Conservation (phyloP, 2,329 filamentous ascomycete species). For the Diaporthe capsici region DNA sequence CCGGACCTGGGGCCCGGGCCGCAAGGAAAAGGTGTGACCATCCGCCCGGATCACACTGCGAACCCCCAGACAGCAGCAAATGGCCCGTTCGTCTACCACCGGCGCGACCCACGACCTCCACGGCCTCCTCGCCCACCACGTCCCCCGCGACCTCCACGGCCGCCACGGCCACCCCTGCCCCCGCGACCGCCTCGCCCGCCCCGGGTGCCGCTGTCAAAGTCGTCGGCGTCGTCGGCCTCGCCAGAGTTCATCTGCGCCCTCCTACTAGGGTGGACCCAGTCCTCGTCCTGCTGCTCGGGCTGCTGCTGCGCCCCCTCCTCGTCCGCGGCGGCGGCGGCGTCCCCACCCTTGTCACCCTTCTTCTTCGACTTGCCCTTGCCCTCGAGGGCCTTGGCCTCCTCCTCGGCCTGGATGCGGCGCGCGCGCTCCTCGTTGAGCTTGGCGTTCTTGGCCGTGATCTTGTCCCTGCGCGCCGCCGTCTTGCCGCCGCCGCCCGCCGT, state of each 20-base stretch:
- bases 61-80: not conserved
- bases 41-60: slow-evolving; percentile 8
- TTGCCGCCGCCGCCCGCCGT: slow-evolving; percentile 93
- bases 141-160: not conserved
- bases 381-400: slow-evolving; percentile 52
- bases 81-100: not conserved
- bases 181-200: slow-evolving; percentile 15
- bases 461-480: slow-evolving; percentile 77
- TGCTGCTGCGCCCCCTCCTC: slow-evolving; percentile 46
- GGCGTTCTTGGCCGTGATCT: slow-evolving; percentile 88
- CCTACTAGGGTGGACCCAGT: slow-evolving; percentile 67
- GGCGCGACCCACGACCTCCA: slow-evolving; percentile 7
- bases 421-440: slow-evolving; percentile 80
- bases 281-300: slow-evolving; percentile 49
- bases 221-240: slow-evolving; percentile 8
- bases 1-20: not conserved
- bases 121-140: slow-evolving; percentile 5
- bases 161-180: slow-evolving; percentile 9
- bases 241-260: slow-evolving; percentile 48
- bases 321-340: slow-evolving; percentile 26
- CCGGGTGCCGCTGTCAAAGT: slow-evolving; percentile 12
- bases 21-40: not conserved
- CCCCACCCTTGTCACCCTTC: slow-evolving; percentile 44
- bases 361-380: slow-evolving; percentile 49
- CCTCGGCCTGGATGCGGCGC: slow-evolving; percentile 61